A percentile compares a stretch with the other conserved stretches of the same genome.
phyloP scores from a whole-genome alignment of 2,329 filamentous ascomycete species.

The Fusarium hostae region DNA sequence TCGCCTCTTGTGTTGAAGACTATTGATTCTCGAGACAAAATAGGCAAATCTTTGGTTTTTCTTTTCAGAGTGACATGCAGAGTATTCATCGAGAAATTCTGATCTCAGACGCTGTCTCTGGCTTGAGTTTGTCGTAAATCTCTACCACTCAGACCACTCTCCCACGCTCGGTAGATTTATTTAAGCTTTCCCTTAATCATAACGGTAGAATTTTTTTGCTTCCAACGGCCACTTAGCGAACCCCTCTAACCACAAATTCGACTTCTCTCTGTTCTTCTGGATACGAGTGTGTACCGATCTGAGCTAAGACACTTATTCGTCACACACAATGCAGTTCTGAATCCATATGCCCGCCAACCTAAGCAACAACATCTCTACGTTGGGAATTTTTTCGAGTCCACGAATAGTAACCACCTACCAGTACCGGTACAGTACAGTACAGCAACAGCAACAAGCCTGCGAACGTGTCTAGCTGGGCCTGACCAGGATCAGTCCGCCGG shows the following conservation, averaged over 20 bases:
- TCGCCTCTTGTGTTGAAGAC: constrained; percentile 5
- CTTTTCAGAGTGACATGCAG: neutral
- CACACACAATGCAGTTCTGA: neutral
- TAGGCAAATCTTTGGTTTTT: neutral
- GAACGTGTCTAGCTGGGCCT: constrained; percentile 22
- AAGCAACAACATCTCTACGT: neutral
- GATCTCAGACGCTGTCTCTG: neutral
- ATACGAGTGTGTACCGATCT: neutral
- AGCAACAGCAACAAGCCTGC: neutral
- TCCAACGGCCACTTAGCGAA: constrained; percentile 13
- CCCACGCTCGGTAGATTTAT: neutral
- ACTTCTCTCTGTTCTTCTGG: neutral
- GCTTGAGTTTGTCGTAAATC: neutral
- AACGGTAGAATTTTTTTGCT: constrained; percentile 12
- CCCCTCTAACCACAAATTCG: constrained; percentile 7
- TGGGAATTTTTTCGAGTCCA: constrained; percentile 13
- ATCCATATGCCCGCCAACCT: neutral
- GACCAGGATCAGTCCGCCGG: constrained; percentile 27
- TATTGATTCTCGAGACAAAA: neutral
- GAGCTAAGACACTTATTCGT: neutral
- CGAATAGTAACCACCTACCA: constrained; percentile 4
- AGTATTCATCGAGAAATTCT: neutral
- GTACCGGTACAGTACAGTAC: neutral
- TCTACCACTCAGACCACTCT: neutral
- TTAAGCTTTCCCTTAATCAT: constrained; percentile 14